A percentile compares a stretch with the other conserved stretches of the same genome.
These are phyloP conservation scores for Colletotrichum paranaense DNA, from an alignment of 2,329 filamentous ascomycete genomes.

Conservation along the genomic window DNA sequence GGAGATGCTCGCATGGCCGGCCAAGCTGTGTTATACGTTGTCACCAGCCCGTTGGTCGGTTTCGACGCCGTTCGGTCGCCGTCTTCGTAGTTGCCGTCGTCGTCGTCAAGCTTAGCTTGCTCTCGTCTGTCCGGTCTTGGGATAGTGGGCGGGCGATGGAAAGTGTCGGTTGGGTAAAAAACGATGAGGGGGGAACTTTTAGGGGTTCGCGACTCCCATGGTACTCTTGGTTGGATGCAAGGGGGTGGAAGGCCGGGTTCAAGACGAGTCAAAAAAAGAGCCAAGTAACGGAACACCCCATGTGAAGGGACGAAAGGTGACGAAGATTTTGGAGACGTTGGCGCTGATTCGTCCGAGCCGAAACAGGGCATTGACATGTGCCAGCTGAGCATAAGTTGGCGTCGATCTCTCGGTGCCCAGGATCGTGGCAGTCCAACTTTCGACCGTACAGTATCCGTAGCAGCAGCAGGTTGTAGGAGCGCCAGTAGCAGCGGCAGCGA, in stretches of 20 bases:
- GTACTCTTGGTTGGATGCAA: constrained; percentile 19
- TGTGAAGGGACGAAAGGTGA: constrained; percentile 33
- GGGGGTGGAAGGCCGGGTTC: constrained; percentile 2
- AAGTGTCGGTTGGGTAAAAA: not conserved
- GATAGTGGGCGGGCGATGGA: not conserved
- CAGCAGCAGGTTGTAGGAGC: not conserved
- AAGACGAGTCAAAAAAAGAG: constrained; percentile 16
- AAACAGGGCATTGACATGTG: constrained; percentile 37
- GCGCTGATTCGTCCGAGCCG: constrained; percentile 33
- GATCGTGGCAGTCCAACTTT: not conserved
- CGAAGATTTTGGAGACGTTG: constrained; percentile 27
- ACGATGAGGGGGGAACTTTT: constrained; percentile 10
- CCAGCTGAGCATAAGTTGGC: constrained; percentile 25
- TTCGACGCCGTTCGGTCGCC: not conserved
- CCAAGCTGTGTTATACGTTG: not conserved
- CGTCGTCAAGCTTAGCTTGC: not conserved
- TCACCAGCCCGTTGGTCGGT: not conserved
- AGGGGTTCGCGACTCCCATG: constrained; percentile 24
- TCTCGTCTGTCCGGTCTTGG: not conserved
- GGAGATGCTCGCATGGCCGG: constrained; percentile 37
- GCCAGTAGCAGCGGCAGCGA: constrained; percentile 1
- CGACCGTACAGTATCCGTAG: not conserved
- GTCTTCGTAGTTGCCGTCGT: not conserved
- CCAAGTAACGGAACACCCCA: constrained; percentile 10
- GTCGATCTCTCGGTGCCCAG: constrained; percentile 12